Evolutionary conservation across 768 basidiomycete species (phyloP), one percentile per base, ranked within the genome.

Genomic region (Boletus subparvulus): DNA sequence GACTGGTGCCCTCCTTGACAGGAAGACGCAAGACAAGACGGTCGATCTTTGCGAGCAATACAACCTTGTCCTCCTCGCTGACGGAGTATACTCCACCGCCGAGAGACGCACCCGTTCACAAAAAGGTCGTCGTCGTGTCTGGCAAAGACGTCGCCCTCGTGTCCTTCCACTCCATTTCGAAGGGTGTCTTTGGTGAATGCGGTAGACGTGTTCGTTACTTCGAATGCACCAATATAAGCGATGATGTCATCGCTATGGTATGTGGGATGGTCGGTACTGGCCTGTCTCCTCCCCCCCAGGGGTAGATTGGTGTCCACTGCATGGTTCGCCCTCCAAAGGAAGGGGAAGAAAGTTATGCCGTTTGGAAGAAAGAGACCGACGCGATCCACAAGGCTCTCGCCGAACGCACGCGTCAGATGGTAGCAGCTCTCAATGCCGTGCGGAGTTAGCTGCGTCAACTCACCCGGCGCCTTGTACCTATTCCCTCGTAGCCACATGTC

Each of bases 191-290:
- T 39, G 96, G 96, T 56, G 96, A 99, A 75, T 99, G 97, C 71
- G 96, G 97, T 3, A 81, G 96, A n/a, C 83, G 97, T 47, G 96
- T 97, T 35, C 97, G 95, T 3, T 99, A 97, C 78, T 95, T 96
- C 64, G 96, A 99, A 75, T 85, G 87, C 69, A 81, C 83, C 59
- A 98, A 98, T 74, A 75, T 99, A 62, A 68, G 79, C 13, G 78
- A 85, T 9, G 87, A 92, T 32, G 80, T 96, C 56, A 76, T 89
- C 58, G 92, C 90, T 16, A 82, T 91, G 69, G 83, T 98, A 49
- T 98, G 98, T 81, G 98, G 98, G 79, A 94, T 99, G 87, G 92
- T 92, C 52, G 86, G 84, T 63, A 91, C 98, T 53, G 81, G 82
- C 3, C 83, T 98, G 21, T 98, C 95, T 73, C 93, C 97, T 32